Evolutionary conservation across 106 monocot species (phyloP).

Genomic region (Acanthochlamys bracteata): DNA sequence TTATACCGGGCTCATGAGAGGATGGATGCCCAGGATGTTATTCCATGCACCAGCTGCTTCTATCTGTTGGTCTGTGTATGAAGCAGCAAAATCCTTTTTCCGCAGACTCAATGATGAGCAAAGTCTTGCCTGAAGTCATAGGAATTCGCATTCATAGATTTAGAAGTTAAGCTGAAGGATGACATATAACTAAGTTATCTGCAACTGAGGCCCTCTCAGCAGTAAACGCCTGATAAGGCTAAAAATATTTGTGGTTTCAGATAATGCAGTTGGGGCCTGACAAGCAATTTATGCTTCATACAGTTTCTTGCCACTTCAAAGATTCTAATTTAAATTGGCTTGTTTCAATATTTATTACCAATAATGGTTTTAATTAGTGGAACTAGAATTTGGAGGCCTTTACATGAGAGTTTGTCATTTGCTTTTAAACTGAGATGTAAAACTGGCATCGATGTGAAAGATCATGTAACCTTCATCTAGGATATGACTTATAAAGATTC

Average conservation of each 20-base stretch:
- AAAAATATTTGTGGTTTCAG: too few relatives aligned
- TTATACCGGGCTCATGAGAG: slow-evolving; percentile 67
- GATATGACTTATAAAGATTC: too few relatives aligned
- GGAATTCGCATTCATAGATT: background rate
- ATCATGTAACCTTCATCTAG: too few relatives aligned
- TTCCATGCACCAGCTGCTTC: slow-evolving; percentile 97
- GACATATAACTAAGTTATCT: background rate
- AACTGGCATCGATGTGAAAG: too few relatives aligned
- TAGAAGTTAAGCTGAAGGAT: background rate
- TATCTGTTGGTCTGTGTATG: slow-evolving; percentile 96
- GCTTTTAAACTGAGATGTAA: too few relatives aligned
- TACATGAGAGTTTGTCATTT: too few relatives aligned
- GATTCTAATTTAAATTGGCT: background rate
- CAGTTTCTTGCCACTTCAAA: background rate
- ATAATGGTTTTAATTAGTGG: background rate
- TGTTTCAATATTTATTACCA: background rate
- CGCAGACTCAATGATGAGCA: slow-evolving; percentile 37
- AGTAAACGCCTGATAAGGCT: too few relatives aligned
- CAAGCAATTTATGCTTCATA: too few relatives aligned
- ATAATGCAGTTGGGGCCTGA: background rate
- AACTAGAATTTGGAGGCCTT: background rate
- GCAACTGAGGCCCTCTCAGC: background rate
- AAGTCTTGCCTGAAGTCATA: background rate
- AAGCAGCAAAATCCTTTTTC: slow-evolving; percentile 81
- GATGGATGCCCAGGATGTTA: slow-evolving; percentile 88